These are phyloP conservation scores for Prosopis cineraria DNA, from an alignment of 306 rosid genomes.

Conservation along the genomic window DNA sequence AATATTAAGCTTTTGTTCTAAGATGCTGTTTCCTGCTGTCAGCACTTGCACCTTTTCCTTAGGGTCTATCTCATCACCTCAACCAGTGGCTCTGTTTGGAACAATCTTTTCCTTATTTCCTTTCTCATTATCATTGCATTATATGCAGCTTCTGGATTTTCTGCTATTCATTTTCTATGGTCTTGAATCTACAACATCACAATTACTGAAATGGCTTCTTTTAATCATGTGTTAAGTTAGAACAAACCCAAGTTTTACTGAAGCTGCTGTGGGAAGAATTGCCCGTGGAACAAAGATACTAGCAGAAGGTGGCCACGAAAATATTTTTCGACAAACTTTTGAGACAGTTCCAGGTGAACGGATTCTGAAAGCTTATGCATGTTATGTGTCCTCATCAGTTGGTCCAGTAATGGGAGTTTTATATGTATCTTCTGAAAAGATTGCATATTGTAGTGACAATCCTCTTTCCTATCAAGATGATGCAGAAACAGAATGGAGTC, in stretches of 20 bases:
- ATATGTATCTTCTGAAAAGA: constrained; percentile 73
- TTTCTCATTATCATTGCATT: background rate
- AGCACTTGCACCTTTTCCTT: background rate
- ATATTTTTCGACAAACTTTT: constrained; percentile 73
- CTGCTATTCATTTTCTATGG: background rate
- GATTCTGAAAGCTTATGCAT: constrained; percentile 82
- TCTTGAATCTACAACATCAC: background rate
- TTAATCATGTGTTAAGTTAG: constrained; percentile 52
- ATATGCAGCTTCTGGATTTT: background rate
- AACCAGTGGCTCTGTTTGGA: background rate
- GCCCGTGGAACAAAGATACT: constrained; percentile 94
- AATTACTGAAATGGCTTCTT: constrained; percentile 32
- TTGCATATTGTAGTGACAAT: constrained; percentile 87
- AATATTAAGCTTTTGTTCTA: background rate
- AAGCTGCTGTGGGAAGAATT: constrained; percentile 96
- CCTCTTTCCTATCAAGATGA: constrained; percentile 75
- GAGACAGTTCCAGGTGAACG: constrained; percentile 75
- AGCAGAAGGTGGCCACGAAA: constrained; percentile 93
- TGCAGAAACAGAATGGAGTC: constrained; percentile 80
- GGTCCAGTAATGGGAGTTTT: constrained; percentile 66
- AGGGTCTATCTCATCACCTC: background rate
- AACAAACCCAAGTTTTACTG: constrained; percentile 90
- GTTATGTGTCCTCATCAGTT: constrained; percentile 90
- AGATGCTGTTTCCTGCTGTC: background rate
- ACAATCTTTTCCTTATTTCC: background rate